These are phyloP conservation scores for Poa annua DNA, from an alignment of 176 grass and related monocot genomes.

Conservation along the genomic window DNA sequence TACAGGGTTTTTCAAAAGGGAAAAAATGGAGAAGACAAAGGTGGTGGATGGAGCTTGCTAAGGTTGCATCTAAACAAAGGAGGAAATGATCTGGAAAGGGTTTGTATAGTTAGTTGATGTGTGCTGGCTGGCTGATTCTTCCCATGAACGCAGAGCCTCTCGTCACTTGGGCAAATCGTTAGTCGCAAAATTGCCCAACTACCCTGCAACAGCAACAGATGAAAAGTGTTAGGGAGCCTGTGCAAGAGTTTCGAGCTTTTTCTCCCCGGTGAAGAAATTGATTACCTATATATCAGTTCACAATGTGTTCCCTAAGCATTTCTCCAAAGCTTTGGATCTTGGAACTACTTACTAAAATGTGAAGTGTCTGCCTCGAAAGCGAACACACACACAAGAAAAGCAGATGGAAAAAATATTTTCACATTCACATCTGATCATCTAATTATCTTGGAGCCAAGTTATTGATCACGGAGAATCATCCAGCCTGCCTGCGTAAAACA, in stretches of 20 bases:
- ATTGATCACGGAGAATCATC: background rate
- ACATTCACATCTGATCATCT: constrained; percentile 45
- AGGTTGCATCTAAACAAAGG: constrained; percentile 12
- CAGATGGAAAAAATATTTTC: constrained; percentile 43
- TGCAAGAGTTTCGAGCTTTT: constrained; percentile 19
- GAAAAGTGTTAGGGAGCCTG: background rate
- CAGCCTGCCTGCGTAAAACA: constrained; percentile 31
- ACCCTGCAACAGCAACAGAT: constrained; percentile 46
- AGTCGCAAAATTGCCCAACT: constrained; percentile 61
- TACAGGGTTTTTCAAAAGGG: constrained; percentile 34
- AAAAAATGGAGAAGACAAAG: constrained; percentile 31
- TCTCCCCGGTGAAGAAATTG: background rate
- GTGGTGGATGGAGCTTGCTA: background rate
- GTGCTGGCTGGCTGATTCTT: constrained; percentile 38
- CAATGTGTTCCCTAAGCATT: constrained; percentile 3
- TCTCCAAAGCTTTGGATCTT: constrained; percentile 16
- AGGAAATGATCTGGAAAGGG: constrained; percentile 3
- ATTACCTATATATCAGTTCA: constrained; percentile 56
- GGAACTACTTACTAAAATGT: background rate
- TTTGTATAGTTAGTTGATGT: constrained; percentile 47
- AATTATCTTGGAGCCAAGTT: constrained; percentile 2
- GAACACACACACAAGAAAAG: background rate
- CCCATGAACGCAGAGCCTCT: background rate
- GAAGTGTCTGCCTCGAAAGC: constrained; percentile 27
- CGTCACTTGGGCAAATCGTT: constrained; percentile 33